These are phyloP conservation scores for Pyricularia grisea DNA, from an alignment of 2,329 filamentous ascomycete species.

Conservation along the genomic window DNA sequence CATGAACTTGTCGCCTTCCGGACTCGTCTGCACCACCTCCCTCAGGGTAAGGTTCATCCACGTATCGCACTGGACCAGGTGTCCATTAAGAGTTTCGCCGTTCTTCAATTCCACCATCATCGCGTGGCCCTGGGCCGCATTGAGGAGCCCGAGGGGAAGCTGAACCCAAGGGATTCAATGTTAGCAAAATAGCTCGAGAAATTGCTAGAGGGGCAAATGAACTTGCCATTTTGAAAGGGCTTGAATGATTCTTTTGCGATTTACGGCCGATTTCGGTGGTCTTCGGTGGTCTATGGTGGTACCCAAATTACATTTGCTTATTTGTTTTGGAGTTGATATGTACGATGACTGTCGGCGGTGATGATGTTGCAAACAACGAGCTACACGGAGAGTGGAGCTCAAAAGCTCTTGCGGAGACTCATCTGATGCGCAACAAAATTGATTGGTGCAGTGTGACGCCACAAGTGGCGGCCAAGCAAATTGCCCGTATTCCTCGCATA, in stretches of 20 bases:
- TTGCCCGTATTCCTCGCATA: neutral
- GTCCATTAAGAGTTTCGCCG: conserved; percentile 93
- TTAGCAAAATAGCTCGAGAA: neutral
- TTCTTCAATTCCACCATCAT: conserved; percentile 98
- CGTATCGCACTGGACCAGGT: conserved; percentile 93
- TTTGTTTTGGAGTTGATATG: neutral
- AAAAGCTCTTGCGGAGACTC: neutral
- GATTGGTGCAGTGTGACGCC: neutral
- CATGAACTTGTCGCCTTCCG: conserved; percentile 91
- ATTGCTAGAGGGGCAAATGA: neutral
- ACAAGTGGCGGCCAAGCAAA: neutral
- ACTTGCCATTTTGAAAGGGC: neutral
- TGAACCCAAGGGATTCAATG: conserved; percentile 18
- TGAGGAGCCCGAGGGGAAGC: conserved; percentile 75
- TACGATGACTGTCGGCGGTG: neutral
- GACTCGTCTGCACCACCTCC: conserved; percentile 93
- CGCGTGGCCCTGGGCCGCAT: conserved; percentile 91
- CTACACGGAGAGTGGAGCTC: neutral
- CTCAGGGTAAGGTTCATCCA: conserved; percentile 99
- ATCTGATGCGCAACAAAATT: neutral
- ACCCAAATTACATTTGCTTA: neutral
- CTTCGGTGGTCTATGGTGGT: neutral
- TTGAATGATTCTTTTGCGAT: neutral
- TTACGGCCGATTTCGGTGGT: neutral
- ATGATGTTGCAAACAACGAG: neutral